A percentile compares a stretch with the other conserved stretches of the same genome.
phyloP scores from a whole-genome alignment of 768 basidiomycete genomes.

The Tylopilus vinaceipallidus region DNA sequence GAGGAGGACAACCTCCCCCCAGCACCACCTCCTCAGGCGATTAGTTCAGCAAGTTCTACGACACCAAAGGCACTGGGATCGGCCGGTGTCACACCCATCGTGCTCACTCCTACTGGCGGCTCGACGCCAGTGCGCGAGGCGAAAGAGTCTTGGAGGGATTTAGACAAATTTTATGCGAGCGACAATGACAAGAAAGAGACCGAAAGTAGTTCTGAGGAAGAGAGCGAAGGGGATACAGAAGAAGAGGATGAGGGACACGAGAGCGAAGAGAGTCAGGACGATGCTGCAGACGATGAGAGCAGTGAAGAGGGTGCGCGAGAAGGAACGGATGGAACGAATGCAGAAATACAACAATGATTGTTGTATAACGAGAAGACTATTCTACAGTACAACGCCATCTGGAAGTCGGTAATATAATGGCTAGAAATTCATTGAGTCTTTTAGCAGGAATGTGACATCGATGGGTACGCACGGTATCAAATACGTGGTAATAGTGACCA shows the following conservation, averaged over 20 bases:
- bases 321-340: slow-evolving; percentile 16
- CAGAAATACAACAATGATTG: slow-evolving; percentile 12
- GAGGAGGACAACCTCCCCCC: slow-evolving; percentile 48
- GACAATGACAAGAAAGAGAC: slow-evolving; percentile 35
- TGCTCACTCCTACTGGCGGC: slow-evolving; percentile 53
- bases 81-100: slow-evolving; percentile 41
- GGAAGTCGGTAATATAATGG: slow-evolving; percentile 57
- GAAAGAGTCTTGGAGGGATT: slow-evolving; percentile 50
- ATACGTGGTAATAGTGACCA: slow-evolving; percentile 78
- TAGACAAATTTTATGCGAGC: slow-evolving; percentile 74
- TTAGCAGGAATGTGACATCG: not conserved
- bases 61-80: slow-evolving; percentile 30
- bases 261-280: slow-evolving; percentile 30
- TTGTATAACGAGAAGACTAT: not conserved
- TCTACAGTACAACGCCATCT: slow-evolving; percentile 40
- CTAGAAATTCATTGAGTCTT: slow-evolving; percentile 22
- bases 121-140: slow-evolving; percentile 46
- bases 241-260: slow-evolving; percentile 27
- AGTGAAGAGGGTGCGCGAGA: slow-evolving; percentile 18
- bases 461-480: slow-evolving; percentile 52
- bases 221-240: slow-evolving; percentile 33
- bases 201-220: slow-evolving; percentile 28
- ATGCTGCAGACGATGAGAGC: slow-evolving; percentile 20
- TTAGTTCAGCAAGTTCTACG: slow-evolving; percentile 37
- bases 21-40: slow-evolving; percentile 36